These are phyloP conservation scores for Pisolithus marmoratus DNA, from an alignment of 768 basidiomycete genomes.

Conservation along the genomic window DNA sequence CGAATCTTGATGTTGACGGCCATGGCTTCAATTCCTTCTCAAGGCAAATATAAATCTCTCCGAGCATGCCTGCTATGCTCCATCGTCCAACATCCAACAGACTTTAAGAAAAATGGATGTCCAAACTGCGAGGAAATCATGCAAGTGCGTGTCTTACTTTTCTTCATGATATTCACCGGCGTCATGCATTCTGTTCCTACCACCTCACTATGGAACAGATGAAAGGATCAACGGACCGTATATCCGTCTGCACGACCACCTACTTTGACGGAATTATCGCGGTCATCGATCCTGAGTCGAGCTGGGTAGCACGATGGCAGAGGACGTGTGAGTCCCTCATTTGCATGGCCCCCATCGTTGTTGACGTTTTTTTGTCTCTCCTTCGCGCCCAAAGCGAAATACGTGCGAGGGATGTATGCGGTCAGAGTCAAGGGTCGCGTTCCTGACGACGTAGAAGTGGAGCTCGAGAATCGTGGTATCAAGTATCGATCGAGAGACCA, in stretches of 20 bases:
- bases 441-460: slow-evolving; percentile 80
- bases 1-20: background rate
- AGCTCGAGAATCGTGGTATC: slow-evolving; percentile 70
- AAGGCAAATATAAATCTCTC: slow-evolving; percentile 65
- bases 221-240: slow-evolving; percentile 80
- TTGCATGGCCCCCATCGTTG: background rate
- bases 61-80: slow-evolving; percentile 94
- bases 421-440: slow-evolving; percentile 82
- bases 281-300: slow-evolving; percentile 76
- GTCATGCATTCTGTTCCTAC: background rate
- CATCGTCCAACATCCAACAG: slow-evolving; percentile 74
- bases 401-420: slow-evolving; percentile 89
- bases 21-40: slow-evolving; percentile 47
- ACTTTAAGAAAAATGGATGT: slow-evolving; percentile 84
- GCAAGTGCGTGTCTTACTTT: slow-evolving; percentile 49
- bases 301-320: slow-evolving; percentile 98
- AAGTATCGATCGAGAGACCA: slow-evolving; percentile 84
- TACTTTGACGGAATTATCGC: slow-evolving; percentile 92
- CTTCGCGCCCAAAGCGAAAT: slow-evolving; percentile 57
- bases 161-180: background rate
- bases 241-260: slow-evolving; percentile 81
- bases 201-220: slow-evolving; percentile 45
- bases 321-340: slow-evolving; percentile 62
- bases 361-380: slow-evolving; percentile 2
- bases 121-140: slow-evolving; percentile 97